A percentile compares a stretch with the other conserved stretches of the same genome.
Evolutionary conservation across 2,329 filamentous ascomycete species (phyloP).

Genomic region (Chrysoporthe cubensis): DNA sequence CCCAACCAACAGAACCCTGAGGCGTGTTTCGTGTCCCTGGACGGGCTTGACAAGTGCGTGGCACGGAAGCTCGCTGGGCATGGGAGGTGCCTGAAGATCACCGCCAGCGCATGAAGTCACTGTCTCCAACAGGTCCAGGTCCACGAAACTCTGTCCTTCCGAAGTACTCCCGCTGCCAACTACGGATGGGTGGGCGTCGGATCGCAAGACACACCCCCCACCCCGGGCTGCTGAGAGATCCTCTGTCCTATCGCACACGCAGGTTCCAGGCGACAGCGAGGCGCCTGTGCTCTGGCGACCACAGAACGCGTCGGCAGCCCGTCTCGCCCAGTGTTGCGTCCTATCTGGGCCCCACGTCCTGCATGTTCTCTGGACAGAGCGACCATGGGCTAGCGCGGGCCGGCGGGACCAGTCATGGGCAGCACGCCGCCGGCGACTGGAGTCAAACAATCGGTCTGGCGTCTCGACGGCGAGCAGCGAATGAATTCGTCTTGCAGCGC

Average conservation of each 20-base stretch:
- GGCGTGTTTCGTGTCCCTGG: slow-evolving; percentile 20
- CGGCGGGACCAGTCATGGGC: slow-evolving; percentile 19
- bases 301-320: slow-evolving; percentile 16
- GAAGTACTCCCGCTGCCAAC: slow-evolving; percentile 7
- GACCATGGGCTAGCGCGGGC: slow-evolving; percentile 17
- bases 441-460: slow-evolving; percentile 20
- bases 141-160: neutral
- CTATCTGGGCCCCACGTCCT: slow-evolving; percentile 21
- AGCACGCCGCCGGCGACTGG: neutral
- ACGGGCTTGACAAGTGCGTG: slow-evolving; percentile 20
- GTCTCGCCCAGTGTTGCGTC: slow-evolving; percentile 9
- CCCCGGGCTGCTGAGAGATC: neutral
- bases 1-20: slow-evolving; percentile 9
- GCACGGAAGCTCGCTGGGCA: slow-evolving; percentile 20
- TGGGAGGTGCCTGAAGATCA: slow-evolving; percentile 30
- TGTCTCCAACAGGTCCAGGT: slow-evolving; percentile 4
- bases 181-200: neutral
- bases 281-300: slow-evolving; percentile 10
- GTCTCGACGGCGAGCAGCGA: slow-evolving; percentile 25
- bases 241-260: neutral
- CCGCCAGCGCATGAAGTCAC: slow-evolving; percentile 21
- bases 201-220: neutral
- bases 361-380: slow-evolving; percentile 15
- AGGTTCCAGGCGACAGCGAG: slow-evolving; percentile 15
- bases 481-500: slow-evolving; percentile 18